phyloP scores from a whole-genome alignment of 306 rosid genomes.

The Abrus pulchellus region DNA sequence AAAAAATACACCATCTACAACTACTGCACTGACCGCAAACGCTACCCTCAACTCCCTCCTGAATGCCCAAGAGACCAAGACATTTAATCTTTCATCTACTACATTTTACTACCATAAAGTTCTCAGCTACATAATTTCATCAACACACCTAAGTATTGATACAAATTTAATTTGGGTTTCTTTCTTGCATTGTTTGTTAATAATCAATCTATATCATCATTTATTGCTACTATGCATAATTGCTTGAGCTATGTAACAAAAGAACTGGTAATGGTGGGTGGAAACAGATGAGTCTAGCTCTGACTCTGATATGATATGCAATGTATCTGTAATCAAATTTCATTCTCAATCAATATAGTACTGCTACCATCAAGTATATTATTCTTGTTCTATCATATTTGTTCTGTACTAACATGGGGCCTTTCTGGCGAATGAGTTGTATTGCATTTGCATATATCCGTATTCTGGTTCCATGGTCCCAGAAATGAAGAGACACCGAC shows the following conservation, averaged over 20 bases:
- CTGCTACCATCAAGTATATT: neutral
- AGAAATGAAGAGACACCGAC: slow-evolving; percentile 44
- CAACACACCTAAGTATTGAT: neutral
- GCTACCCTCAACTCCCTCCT: slow-evolving; percentile 58
- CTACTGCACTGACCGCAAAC: slow-evolving; percentile 75
- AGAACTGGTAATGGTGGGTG: slow-evolving; percentile 5
- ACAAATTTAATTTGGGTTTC: slow-evolving; percentile 14
- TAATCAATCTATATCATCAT: slow-evolving; percentile 6
- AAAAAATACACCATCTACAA: slow-evolving; percentile 79
- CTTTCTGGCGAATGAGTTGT: slow-evolving; percentile 40
- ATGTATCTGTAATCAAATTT: slow-evolving; percentile 3
- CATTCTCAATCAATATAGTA: neutral
- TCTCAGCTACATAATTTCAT: neutral
- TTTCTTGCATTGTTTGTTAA: slow-evolving; percentile 4
- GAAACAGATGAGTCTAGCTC: too few species aligned
- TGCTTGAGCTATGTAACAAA: slow-evolving; percentile 15
- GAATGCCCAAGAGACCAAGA: slow-evolving; percentile 88
- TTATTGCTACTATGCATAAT: neutral
- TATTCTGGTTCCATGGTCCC: slow-evolving; percentile 14
- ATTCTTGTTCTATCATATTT: neutral
- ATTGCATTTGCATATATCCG: slow-evolving; percentile 17
- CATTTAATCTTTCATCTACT: slow-evolving; percentile 40
- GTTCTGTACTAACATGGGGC: neutral
- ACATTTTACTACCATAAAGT: neutral
- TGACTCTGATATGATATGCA: neutral